Evolutionary conservation across 2,329 filamentous ascomycete species (phyloP), one percentile per base, ranked within the genome.

Genomic region (Claviceps paspali): DNA sequence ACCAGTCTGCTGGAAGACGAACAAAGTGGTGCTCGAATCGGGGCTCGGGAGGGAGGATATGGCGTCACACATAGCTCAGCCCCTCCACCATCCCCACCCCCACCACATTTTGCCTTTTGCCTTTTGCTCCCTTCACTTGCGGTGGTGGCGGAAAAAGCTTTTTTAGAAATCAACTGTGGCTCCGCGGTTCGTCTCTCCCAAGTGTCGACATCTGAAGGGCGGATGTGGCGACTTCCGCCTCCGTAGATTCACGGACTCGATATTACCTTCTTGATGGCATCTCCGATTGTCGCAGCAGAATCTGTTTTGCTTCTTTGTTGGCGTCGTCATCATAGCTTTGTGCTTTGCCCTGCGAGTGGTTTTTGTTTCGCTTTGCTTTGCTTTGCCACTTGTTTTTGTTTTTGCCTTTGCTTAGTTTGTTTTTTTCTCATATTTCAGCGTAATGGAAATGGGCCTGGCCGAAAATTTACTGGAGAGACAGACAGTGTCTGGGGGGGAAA

Each of bases 91-190:
- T n/a, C n/a, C n/a, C n/a, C n/a, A n/a, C n/a, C n/a, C n/a, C n/a
- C n/a, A n/a, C n/a, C n/a, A n/a, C n/a, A n/a, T n/a, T n/a, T n/a
- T n/a, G n/a, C n/a, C n/a, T n/a, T n/a, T n/a, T n/a, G n/a, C n/a
- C 14, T n/a, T 12, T 17, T 36, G 24, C 34, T 18, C 12, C 35
- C 28, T 33, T 21, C 24, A 34, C 36, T 35, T 31, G 35, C 34
- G 30, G 33, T 24, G 48, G 46, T 51, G 51, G 48, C 50, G 51
- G 49, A 48, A 35, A 33, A 30, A 38, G 27, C 34, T 33, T 34
- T 37, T 36, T 27, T 26, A 6, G 28, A 24, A 21, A 19, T 23
- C 19, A 12, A 24, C 10, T n/a, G 21, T 34, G 33, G 19, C 38
- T 33, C 31, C 35, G 22, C 28, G 21, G 37, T 24, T 39, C 37